Base-by-base conservation (phyloP, 306 rosid species). In the Pueraria montana region DNA sequence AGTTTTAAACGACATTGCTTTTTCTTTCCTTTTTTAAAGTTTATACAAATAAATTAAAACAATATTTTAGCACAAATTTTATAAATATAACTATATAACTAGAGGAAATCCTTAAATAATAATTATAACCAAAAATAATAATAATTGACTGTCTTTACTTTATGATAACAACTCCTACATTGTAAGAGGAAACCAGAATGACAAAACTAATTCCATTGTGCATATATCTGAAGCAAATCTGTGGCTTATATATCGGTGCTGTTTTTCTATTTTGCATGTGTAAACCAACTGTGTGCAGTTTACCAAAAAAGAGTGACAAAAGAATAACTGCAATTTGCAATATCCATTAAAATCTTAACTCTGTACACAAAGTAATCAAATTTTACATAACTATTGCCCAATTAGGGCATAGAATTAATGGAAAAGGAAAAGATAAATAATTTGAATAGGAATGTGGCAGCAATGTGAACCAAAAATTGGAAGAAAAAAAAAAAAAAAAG, bases 401-500 rank as follows among this genome's bases (percentile, higher is more conserved):
- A 66, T 17, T 16, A 34, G 30, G 49, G 76, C 20, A 76, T 9
- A 20, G 32, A 77, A 76, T 61, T 58, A 71, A 79, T n/a, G 30
- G 38, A n/a, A 24, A 69, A 45, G 20, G 70, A 67, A 78, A 48
- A 67, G 55, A 50, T 14, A 71, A 72, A 78, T 61, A 49, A 71
- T 70, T 72, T 50, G 77, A 72, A 45, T 45, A 36, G 46, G 23
- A 8, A 23, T 23, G 4, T 17, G 16, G 20, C 73, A 55, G 21
- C 27, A 65, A 86, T 14, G 9, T 43, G 64, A 70, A 55, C 21
- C 67, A 43, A 49, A 75, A 67, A 40, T 11, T 11, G 82, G 83
- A 26, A 26, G 6, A 9, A 4, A 27, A 62, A 27, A 20, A 56
- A 14, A 2, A 62, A 6, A 13, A 62, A 27, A n/a, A n/a, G n/a